These are phyloP conservation scores for Hyaloscypha finlandica DNA, from an alignment of 495 filamentous ascomycete species.

Conservation along the genomic window DNA sequence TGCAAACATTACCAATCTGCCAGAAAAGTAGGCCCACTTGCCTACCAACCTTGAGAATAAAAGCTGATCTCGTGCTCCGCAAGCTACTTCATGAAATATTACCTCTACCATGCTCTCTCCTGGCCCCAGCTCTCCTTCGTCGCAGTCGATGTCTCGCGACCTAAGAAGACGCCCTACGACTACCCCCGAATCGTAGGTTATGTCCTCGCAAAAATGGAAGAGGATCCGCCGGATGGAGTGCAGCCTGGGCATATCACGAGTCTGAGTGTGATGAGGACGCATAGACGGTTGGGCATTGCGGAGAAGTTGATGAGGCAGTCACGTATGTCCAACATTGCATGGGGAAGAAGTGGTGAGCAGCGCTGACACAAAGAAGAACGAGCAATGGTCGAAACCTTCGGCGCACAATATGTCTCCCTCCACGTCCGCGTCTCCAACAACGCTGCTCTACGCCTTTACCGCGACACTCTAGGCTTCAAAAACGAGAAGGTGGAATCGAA, in stretches of 20 bases:
- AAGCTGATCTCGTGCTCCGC: conserved; percentile 12
- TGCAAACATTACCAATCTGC: conserved; percentile 97
- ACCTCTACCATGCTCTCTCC: conserved; percentile 97
- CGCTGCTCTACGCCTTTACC: conserved; percentile 88
- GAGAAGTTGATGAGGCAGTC: conserved; percentile 96
- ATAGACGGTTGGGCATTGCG: conserved; percentile 85
- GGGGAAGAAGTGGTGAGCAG: not conserved
- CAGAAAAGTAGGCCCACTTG: conserved; percentile 64
- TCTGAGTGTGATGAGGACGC: conserved; percentile 94
- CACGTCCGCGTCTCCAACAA: conserved; percentile 94
- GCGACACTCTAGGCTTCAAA: conserved; percentile 89
- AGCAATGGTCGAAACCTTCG: conserved; percentile 94
- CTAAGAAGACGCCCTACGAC: conserved; percentile 74
- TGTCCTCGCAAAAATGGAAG: conserved; percentile 99
- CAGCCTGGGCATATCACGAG: conserved; percentile 96
- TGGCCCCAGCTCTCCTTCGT: conserved; percentile 98
- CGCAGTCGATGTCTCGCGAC: conserved; percentile 83
- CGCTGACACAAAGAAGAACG: conserved; percentile 57
- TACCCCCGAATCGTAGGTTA: conserved; percentile 99
- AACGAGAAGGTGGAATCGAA: conserved; percentile 87
- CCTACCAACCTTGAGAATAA: not conserved
- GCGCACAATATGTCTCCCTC: conserved; percentile 87
- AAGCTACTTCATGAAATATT: conserved; percentile 97
- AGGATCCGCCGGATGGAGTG: conserved; percentile 88
- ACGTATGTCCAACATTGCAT: conserved; percentile 62